Conservation (phyloP, 2,329 filamentous ascomycete species). For the Hansfordia pulvinata region DNA sequence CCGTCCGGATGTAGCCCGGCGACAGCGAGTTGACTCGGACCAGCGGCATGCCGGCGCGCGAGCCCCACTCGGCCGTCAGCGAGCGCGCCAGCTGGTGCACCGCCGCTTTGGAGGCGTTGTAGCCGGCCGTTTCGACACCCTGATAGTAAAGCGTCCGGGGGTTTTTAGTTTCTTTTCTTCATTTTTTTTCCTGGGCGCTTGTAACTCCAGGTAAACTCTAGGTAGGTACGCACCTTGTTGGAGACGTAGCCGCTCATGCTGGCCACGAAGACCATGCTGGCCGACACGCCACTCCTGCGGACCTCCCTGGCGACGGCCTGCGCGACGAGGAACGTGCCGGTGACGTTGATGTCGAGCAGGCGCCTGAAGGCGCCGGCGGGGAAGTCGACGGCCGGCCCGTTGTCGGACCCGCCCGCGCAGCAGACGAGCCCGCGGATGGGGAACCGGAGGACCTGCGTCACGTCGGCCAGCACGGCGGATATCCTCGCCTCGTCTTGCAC, state of each 20-base stretch:
- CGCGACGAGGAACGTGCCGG: conserved; percentile 31
- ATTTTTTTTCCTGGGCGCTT: no score
- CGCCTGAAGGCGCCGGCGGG: conserved; percentile 9
- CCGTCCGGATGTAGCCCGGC: conserved; percentile 38
- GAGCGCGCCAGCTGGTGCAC: conserved; percentile 35
- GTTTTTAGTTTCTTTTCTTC: no score
- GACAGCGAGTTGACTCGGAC: conserved; percentile 40
- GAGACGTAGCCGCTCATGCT: conserved; percentile 35
- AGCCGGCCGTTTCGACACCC: conserved; percentile 27
- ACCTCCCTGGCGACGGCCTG: conserved; percentile 31
- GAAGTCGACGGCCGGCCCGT: conserved; percentile 13
- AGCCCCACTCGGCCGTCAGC: conserved; percentile 38
- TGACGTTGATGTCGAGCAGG: conserved; percentile 27
- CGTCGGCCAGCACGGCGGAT: no score
- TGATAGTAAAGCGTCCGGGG: no score
- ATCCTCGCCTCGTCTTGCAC: conserved; percentile 8
- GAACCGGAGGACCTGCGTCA: conserved; percentile 8
- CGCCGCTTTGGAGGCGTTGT: conserved; percentile 40
- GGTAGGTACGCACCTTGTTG: conserved; percentile 25
- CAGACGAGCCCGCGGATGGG: conserved; percentile 17
- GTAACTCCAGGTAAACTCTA: no score
- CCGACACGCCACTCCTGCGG: conserved; percentile 26
- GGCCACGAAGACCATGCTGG: conserved; percentile 32
- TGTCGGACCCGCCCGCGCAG: conserved; percentile 17
- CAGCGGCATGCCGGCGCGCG: conserved; percentile 19